phyloP scores from a whole-genome alignment of 2,329 filamentous ascomycete genomes.

The Ceratocystis diversiconidia region DNA sequence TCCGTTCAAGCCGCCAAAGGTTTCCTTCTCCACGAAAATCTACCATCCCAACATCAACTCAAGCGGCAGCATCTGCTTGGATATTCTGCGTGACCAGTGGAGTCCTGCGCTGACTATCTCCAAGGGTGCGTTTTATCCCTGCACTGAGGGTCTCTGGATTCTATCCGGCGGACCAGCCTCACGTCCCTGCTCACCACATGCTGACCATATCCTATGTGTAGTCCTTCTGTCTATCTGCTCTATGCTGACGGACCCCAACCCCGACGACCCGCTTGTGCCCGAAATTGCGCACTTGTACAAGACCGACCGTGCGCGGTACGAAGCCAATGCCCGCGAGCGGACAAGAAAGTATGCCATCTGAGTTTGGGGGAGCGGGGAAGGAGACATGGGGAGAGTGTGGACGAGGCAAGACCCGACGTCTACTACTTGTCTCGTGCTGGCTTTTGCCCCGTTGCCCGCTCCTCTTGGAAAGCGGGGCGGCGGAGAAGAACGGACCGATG shows the following conservation, averaged over 20 bases:
- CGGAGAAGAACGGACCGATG: not conserved
- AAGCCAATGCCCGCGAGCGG: slow-evolving; percentile 94
- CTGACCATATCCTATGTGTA: slow-evolving; percentile 28
- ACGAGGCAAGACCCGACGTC: not conserved
- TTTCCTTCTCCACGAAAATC: slow-evolving; percentile 99
- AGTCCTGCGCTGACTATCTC: slow-evolving; percentile 96
- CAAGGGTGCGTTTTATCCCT: slow-evolving; percentile 53
- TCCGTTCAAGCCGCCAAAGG: slow-evolving; percentile 99
- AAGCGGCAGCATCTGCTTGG: slow-evolving; percentile 96
- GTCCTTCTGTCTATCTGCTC: slow-evolving; percentile 98
- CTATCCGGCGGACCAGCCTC: too few species aligned
- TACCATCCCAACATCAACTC: slow-evolving; percentile 99
- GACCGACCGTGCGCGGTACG: slow-evolving; percentile 90
- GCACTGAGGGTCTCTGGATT: too few species aligned
- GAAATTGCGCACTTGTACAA: slow-evolving; percentile 99
- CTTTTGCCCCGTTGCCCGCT: not conserved
- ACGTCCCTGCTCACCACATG: not conserved
- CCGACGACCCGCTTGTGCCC: slow-evolving; percentile 93
- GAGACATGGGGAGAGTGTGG: not conserved
- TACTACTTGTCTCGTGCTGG: not conserved
- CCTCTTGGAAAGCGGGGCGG: not conserved
- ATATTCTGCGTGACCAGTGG: slow-evolving; percentile 98
- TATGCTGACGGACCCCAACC: slow-evolving; percentile 98
- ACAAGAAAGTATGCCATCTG: slow-evolving; percentile 98
- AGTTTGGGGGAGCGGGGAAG: slow-evolving; percentile 10